Conservation (phyloP, 208 protist species). For the Wallacemonas rigidus region DNA sequence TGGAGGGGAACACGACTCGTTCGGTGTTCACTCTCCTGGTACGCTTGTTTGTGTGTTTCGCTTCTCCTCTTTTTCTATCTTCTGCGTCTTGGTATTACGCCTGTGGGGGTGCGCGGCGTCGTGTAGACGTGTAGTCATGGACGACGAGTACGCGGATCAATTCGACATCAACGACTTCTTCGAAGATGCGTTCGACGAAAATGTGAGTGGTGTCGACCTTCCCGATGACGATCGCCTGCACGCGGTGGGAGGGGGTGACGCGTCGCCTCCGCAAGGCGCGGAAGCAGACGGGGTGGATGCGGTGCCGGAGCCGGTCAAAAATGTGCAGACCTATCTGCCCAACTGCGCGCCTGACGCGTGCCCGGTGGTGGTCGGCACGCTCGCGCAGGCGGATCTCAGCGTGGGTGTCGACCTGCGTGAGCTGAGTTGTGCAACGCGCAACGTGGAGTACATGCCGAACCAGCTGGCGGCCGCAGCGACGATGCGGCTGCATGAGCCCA, state of each 20-base stretch:
- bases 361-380: conserved; percentile 76
- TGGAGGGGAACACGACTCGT: neutral
- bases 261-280: neutral
- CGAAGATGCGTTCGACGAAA: conserved; percentile 19
- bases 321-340: conserved; percentile 68
- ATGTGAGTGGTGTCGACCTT: conserved; percentile 5
- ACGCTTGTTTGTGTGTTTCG: neutral
- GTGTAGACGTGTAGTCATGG: conserved; percentile 9
- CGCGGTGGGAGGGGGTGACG: conserved; percentile 18
- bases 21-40: neutral
- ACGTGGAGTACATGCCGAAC: conserved; percentile 86
- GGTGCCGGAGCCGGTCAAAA: conserved; percentile 31
- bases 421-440: conserved; percentile 84
- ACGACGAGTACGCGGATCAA: conserved; percentile 26
- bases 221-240: neutral
- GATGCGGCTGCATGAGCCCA: conserved; percentile 84
- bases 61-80: neutral
- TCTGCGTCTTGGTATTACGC: neutral
- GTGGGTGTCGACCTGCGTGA: conserved; percentile 76
- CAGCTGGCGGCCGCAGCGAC: conserved; percentile 62
- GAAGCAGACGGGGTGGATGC: conserved; percentile 10
- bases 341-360: conserved; percentile 60
- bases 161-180: conserved; percentile 20
- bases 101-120: too few relatives aligned
- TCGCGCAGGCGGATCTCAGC: conserved; percentile 72